Evolutionary conservation across 768 basidiomycete genomes (phyloP), one percentile per base, ranked within the genome.

Genomic region (Leucosporidium scottii): DNA sequence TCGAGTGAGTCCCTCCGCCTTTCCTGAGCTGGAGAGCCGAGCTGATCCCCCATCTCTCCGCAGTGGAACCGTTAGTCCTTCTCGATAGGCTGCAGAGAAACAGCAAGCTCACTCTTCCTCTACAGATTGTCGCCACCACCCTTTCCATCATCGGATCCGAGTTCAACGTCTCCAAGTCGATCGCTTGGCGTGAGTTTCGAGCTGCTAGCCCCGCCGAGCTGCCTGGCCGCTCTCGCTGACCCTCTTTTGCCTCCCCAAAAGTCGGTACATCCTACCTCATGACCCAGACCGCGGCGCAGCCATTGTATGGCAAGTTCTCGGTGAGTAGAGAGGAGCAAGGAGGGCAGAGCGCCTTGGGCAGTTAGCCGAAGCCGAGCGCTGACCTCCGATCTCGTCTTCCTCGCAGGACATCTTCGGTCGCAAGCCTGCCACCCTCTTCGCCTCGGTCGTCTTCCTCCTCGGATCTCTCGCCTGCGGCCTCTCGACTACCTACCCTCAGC

Each of bases 251-350:
- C 13, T 47, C 18, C n/a, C 6, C 17, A 31, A 18, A 12, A 59
- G 59, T 72, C 23, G 71, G 71, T n/a, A 72, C 71, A 5, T 61
- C 59, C 18, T 73, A 69, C 65, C 69, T 73, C 2, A 58, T 73
- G 58, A 66, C 69, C 18, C 61, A 65, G 57, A 63, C 62, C 13
- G 65, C 71, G 1, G 70, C 70, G 65, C 68, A 69, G 59, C 71
- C 71, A 0, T 65, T 73, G 23, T 73, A 73, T 54, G 65, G 60
- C 23, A 53, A 59, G 1, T 56, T 59, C 27, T 21, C 31, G 17
- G 47, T 50, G 13, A 44, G 39, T 30, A 9, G 39, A 44, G 15
- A 44, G 4, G 39, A 30, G 51, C 25, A 31, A 34, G 5, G 34
- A 4, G 5, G 4, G 34, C 34, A 10, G 34, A 34, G 10, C 4